Conservation (phyloP, 2,329 filamentous ascomycete species). For the Fusarium coffeatum region DNA sequence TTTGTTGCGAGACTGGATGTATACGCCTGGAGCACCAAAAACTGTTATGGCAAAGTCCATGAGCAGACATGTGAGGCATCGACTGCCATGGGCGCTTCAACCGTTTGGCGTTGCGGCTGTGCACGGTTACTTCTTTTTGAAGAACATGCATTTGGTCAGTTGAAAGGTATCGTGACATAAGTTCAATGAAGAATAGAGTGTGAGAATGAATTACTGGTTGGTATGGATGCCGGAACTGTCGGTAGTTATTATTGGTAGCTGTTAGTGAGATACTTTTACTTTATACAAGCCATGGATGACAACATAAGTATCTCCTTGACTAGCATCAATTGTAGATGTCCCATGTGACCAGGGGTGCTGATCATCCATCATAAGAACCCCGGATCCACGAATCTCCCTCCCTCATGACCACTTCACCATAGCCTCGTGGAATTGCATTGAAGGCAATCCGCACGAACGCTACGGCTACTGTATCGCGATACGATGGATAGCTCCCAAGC, state of each 20-base stretch:
- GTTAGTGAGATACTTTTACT: conserved; percentile 33
- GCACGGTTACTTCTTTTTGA: conserved; percentile 46
- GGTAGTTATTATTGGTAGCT: background rate
- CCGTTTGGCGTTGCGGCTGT: conserved; percentile 48
- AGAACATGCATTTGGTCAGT: conserved; percentile 26
- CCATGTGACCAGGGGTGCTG: conserved; percentile 44
- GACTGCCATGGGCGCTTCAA: conserved; percentile 48
- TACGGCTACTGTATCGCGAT: background rate
- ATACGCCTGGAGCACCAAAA: conserved; percentile 59
- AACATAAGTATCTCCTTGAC: conserved; percentile 1
- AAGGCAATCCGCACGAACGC: conserved; percentile 1
- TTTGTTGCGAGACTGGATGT: conserved; percentile 60
- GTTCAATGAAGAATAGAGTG: background rate
- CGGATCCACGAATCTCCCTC: conserved; percentile 12
- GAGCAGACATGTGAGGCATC: conserved; percentile 49
- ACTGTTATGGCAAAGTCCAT: conserved; percentile 54
- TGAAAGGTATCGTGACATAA: background rate
- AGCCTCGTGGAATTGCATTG: conserved; percentile 29
- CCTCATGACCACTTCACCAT: conserved; percentile 28
- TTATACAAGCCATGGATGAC: accelerated
- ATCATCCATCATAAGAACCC: conserved; percentile 39
- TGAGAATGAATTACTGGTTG: background rate
- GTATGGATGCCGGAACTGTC: background rate
- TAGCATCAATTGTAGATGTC: conserved; percentile 4
- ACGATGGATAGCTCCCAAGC: conserved; percentile 54